Percentiles rank a stretch among this genome's conserved stretches.
These are phyloP conservation scores for Stereum hirsutum DNA, from an alignment of 1,284 basidiomycete species.

Conservation along the genomic window DNA sequence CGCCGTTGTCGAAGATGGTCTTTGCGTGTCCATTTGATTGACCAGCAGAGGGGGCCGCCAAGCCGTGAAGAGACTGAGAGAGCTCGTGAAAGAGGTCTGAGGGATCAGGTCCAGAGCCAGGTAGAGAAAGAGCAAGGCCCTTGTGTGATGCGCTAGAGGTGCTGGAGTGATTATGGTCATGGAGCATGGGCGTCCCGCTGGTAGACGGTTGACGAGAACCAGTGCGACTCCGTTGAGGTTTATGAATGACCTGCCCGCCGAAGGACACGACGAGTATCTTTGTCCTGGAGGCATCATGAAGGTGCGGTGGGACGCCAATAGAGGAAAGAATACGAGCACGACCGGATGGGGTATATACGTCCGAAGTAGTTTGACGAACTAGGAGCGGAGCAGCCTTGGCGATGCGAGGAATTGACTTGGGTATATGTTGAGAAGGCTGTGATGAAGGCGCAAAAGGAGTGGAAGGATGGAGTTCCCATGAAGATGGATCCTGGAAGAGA, in stretches of 20 bases:
- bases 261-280: constrained; percentile 71
- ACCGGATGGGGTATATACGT: constrained; percentile 42
- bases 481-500: constrained; percentile 22
- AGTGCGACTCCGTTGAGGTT: constrained; percentile 35
- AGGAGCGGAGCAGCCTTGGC: constrained; percentile 54
- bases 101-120: too few species aligned
- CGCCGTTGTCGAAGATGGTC: too few species aligned
- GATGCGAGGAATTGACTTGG: constrained; percentile 27
- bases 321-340: constrained; percentile 42
- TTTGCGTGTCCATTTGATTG: too few species aligned
- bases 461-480: constrained; percentile 24
- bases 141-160: too few species aligned
- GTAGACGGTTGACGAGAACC: too few species aligned
- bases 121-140: too few species aligned
- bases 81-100: too few species aligned
- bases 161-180: too few species aligned
- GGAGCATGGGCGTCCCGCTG: too few species aligned
- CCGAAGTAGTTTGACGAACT: constrained; percentile 39
- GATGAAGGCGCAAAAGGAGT: constrained; percentile 24
- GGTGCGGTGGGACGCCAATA: constrained; percentile 46
- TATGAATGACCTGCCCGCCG: constrained; percentile 65
- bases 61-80: neutral
- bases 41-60: neutral
- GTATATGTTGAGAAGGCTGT: neutral
- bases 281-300: constrained; percentile 36